Base-by-base conservation (phyloP, 768 basidiomycete species). In the Tubosaeta sp. region DNA sequence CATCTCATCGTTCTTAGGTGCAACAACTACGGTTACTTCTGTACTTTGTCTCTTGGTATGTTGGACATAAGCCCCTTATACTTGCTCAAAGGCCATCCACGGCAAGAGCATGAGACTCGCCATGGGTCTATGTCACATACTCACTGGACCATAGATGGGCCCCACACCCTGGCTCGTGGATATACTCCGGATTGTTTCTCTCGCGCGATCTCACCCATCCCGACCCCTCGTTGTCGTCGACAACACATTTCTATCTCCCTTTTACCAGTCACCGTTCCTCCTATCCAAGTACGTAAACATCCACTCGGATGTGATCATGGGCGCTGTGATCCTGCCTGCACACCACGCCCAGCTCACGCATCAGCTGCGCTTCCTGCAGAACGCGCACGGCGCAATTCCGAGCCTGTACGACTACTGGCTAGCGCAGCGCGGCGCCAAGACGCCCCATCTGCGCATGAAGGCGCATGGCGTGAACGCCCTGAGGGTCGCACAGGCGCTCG, bases 251-350 rank as follows among this genome's bases (percentile, higher is more conserved):
- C 77, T 93, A 35, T 94, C 92, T 0, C 91, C 95, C 0, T 97
- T 84, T 73, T 97, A 87, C 74, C 80, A 83, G 34, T 91, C 90
- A 0, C 94, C 94, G 0, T 82, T 97, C 30, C 78, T 87, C 49
- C 84, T 94, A 36, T 91, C 86, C 0, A 96, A 98, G 69, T 96
- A 95, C 73, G 75, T 95, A 63, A 90, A 92, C 64, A 95, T 95
- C 0, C 94, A 96, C 71, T 88, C 88, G 0, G 94, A 98, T 65
- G 90, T 95, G 64, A 76, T 96, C 60, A 90, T 94, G 80, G 94
- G 94, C 38, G 84, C 85, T 0, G 68, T 87, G 48, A 82, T 94
- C 57, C 76, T 94, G 6, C 83, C 88, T 8, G 59, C 76, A 0
- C 74, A 76, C 46, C 79, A 81, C 49, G 54, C 71, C 4, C 65